Conservation (phyloP, 768 basidiomycete genomes). For the Favolaschia claudopus region DNA sequence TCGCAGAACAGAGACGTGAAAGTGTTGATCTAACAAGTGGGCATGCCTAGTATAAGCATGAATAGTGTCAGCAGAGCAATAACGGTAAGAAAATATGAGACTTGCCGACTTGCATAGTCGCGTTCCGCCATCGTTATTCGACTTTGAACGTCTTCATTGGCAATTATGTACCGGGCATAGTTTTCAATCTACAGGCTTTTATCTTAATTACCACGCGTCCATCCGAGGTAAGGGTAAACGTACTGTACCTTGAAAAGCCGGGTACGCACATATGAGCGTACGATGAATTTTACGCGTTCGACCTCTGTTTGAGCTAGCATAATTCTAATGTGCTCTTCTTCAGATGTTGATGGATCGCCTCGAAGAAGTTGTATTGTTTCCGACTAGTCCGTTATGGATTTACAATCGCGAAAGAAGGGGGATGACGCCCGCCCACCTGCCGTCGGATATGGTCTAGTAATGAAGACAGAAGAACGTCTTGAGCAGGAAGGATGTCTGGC, state of each 20-base stretch:
- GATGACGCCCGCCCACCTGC: conserved; percentile 64
- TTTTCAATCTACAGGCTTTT: conserved; percentile 76
- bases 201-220: conserved; percentile 28
- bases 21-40: conserved; percentile 78
- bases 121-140: conserved; percentile 85
- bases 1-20: conserved; percentile 81
- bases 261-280: conserved; percentile 88
- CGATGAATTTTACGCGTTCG: conserved; percentile 92
- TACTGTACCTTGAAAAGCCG: conserved; percentile 81
- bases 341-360: conserved; percentile 83
- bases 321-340: conserved; percentile 93
- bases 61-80: background rate
- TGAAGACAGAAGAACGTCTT: conserved; percentile 69
- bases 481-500: conserved; percentile 79
- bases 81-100: background rate
- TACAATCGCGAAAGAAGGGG: conserved; percentile 7
- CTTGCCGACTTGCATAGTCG: conserved; percentile 77
- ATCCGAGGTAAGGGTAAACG: background rate
- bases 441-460: conserved; percentile 80
- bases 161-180: conserved; percentile 80
- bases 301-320: conserved; percentile 95
- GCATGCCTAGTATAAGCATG: conserved; percentile 64
- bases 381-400: conserved; percentile 55
- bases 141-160: conserved; percentile 75
- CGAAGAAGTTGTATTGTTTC: conserved; percentile 79